Percentiles rank a stretch among this genome's conserved stretches.
Evolutionary conservation across 176 grass and related monocot species (phyloP).

Genomic region (Bonia amplexicaulis): DNA sequence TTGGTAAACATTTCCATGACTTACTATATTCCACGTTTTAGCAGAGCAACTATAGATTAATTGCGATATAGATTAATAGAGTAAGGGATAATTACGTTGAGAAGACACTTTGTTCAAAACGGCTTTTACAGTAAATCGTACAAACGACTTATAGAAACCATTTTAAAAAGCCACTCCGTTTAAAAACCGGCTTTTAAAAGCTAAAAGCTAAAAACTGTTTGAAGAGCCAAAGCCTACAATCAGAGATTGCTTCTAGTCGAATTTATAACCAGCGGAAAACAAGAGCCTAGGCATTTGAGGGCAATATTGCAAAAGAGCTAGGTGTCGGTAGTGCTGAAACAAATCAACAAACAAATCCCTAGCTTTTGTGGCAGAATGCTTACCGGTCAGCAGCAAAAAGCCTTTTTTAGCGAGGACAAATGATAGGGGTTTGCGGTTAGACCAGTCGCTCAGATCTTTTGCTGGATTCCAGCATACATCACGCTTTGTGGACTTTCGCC

Average conservation of each 20-base stretch:
- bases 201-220: no score
- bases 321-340: background rate
- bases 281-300: background rate
- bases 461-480: background rate
- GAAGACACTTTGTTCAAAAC: no score
- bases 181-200: no score
- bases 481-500: background rate
- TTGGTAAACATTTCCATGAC: no score
- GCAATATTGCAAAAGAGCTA: background rate
- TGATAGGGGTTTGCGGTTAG: background rate
- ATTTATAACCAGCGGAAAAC: background rate
- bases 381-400: background rate
- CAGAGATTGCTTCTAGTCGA: background rate
- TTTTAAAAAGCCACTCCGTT: no score
- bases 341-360: constrained; percentile 1
- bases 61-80: no score
- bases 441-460: background rate
- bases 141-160: no score
- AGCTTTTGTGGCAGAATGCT: background rate
- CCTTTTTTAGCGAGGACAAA: background rate
- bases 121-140: no score
- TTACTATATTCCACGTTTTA: no score
- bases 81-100: no score
- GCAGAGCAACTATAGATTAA: no score
- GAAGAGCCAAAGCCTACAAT: background rate